phyloP scores from a whole-genome alignment of 2,329 filamentous ascomycete genomes.

The Fusarium transvaalense region DNA sequence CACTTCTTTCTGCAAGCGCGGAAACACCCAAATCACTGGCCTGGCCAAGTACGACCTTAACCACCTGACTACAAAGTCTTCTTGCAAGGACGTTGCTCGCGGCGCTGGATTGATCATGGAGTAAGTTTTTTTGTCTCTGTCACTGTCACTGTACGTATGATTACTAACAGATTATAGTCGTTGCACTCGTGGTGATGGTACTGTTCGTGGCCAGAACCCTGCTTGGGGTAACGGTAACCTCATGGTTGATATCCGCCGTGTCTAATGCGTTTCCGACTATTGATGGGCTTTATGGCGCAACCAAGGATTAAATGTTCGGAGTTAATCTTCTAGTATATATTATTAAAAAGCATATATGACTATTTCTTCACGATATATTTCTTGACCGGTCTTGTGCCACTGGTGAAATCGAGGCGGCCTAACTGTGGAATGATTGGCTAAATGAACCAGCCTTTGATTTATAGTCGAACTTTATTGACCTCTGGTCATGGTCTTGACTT shows the following conservation, averaged over 20 bases:
- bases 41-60: neutral
- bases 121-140: neutral
- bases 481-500: too few relatives aligned
- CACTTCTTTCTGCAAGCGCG: slow-evolving; percentile 19
- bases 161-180: neutral
- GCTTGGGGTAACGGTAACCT: slow-evolving; percentile 30
- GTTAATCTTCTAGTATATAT: too few relatives aligned
- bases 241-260: slow-evolving; percentile 17
- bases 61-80: slow-evolving; percentile 2
- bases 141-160: too few relatives aligned
- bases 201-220: slow-evolving; percentile 21
- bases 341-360: too few relatives aligned
- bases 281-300: too few relatives aligned
- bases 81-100: slow-evolving; percentile 27
- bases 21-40: slow-evolving; percentile 25
- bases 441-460: too few relatives aligned
- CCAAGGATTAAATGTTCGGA: too few relatives aligned
- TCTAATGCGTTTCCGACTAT: neutral
- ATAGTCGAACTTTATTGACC: too few relatives aligned
- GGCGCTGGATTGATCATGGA: slow-evolving; percentile 26
- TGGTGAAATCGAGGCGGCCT: too few relatives aligned
- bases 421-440: too few relatives aligned
- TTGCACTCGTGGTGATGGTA: slow-evolving; percentile 17
- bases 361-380: too few relatives aligned
- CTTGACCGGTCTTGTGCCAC: too few relatives aligned